Conservation (phyloP, 73 alveolate genomes). For the Symbiodinium pilosum region DNA sequence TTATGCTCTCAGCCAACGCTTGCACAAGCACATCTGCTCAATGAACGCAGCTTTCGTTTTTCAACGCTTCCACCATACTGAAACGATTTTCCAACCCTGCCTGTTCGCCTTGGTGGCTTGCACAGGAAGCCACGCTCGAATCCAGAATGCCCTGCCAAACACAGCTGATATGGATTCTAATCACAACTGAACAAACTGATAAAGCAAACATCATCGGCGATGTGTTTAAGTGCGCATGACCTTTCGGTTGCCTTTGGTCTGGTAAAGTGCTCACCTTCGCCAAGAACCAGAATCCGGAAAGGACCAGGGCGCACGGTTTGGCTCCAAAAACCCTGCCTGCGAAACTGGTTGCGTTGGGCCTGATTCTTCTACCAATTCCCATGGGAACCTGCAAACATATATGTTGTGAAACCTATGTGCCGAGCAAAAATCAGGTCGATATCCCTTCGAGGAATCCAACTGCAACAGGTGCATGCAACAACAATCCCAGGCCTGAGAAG, state of each 20-base stretch:
- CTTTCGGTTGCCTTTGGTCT: neutral
- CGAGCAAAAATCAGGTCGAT: neutral
- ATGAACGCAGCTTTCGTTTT: neutral
- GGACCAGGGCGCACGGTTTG: neutral
- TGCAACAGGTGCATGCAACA: neutral
- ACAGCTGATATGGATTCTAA: no score
- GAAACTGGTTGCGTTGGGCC: neutral
- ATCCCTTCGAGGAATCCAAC: no score
- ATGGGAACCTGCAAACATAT: neutral
- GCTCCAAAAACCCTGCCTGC: neutral
- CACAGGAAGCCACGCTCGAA: constrained; percentile 5
- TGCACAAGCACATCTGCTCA: neutral
- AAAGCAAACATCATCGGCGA: neutral
- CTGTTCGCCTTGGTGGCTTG: neutral
- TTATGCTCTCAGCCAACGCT: neutral
- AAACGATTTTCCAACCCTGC: neutral
- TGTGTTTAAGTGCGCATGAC: neutral
- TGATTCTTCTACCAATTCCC: neutral
- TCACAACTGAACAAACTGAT: no score
- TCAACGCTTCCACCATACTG: neutral
- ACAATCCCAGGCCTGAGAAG: neutral
- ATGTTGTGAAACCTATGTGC: neutral
- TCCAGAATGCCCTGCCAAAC: neutral
- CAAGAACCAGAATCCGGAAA: neutral
- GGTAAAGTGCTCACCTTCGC: neutral